Evolutionary conservation across 176 grass and related monocot species (phyloP), one percentile per base, ranked within the genome.

Genomic region (Luzula sylvatica): DNA sequence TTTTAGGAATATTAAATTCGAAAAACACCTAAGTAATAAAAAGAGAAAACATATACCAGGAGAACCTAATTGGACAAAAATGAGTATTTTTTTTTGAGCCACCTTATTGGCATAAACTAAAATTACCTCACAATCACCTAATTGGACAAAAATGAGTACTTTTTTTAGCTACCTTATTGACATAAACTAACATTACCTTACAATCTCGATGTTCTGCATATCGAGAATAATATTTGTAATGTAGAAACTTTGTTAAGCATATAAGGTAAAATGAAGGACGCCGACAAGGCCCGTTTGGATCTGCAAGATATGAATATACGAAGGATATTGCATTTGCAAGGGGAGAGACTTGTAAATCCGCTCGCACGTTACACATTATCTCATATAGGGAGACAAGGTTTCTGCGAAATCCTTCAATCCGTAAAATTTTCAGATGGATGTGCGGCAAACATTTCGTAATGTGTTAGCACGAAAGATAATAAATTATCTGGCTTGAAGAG

Each of bases 121-220:
- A n/a, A n/a, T n/a, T n/a, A n/a, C n/a, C n/a, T n/a, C n/a, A n/a
- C n/a, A n/a, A n/a, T n/a, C n/a, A 35, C 13, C 23, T 42, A 63
- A 18, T 45, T 64, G 46, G 57, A 44, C 1, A 4, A 23, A 13
- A 14, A 72, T 51, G 25, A 24, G 7, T 3, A 60, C 30, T 6
- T 50, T 70, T 3, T 58, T 48, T 58, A 70, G 19, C 15, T 59
- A 2, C 17, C 41, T 7, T 59, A 59, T 49, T 70, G 53, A 26
- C 8, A 42, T 30, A n/a, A 11, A 0, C 16, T 71, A 13, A 55
- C 13, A 3, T 8, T 60, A 7, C 9, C n/a, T n/a, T n/a, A n/a
- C n/a, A n/a, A n/a, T n/a, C n/a, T n/a, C n/a, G n/a, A n/a, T n/a
- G n/a, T n/a, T 5, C 46, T 53, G 41, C 42, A 60, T 3, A 47